These are phyloP conservation scores for Cyclostephanos invisitatus DNA, from an alignment of 108 stramenopile genomes.

Conservation along the genomic window DNA sequence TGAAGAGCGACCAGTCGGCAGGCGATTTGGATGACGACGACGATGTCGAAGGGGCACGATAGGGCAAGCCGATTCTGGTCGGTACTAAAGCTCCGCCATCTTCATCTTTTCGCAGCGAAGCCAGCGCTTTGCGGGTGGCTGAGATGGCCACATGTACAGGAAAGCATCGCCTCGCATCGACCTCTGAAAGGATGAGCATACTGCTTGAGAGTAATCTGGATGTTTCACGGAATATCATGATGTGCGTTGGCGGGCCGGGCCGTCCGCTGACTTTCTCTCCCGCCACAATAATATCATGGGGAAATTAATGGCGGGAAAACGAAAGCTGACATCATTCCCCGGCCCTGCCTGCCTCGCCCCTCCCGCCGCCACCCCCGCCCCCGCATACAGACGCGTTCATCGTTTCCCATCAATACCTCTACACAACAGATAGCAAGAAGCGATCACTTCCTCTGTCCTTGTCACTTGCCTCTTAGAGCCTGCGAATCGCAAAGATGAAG, in stretches of 20 bases:
- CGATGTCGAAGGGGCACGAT: constrained; percentile 18
- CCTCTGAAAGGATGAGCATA: constrained; percentile 70
- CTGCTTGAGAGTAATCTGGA: constrained; percentile 12
- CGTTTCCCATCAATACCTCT: no score
- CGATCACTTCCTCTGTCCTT: background rate
- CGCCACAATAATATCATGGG: no score
- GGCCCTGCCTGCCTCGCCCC: no score
- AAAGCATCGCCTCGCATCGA: constrained; percentile 59
- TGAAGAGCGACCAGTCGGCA: constrained; percentile 79
- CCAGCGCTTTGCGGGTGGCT: constrained; percentile 58
- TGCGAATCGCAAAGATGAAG: constrained; percentile 5
- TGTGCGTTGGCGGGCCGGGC: no score
- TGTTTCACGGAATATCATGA: constrained; percentile 14
- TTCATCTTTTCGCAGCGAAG: constrained; percentile 43
- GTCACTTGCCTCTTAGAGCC: background rate
- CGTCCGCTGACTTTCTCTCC: no score
- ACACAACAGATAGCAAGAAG: background rate
- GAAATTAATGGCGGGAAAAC: no score
- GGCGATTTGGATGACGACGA: constrained; percentile 11
- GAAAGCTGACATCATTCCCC: no score
- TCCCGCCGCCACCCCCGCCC: no score
- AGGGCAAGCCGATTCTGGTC: constrained; percentile 60
- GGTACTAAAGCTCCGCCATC: constrained; percentile 59
- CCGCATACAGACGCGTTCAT: no score
- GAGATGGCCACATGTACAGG: constrained; percentile 56